Evolutionary conservation across 768 basidiomycete species (phyloP).

Genomic region (Tylopilus subfusipes): DNA sequence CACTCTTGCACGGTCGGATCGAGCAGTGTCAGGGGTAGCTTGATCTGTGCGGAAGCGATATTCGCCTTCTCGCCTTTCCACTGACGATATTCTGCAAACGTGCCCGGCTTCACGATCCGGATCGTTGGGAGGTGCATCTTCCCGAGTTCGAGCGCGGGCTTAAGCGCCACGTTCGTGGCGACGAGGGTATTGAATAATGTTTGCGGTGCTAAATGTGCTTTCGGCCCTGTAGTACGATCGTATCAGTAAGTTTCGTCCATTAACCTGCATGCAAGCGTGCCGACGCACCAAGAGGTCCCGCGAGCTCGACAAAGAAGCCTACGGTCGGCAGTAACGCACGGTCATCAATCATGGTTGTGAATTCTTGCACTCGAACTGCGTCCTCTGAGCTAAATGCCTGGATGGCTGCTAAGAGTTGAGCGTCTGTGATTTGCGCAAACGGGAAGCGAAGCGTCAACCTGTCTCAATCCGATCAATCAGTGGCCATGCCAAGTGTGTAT

Average conservation of each 20-base stretch:
- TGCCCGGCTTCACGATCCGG: conserved; percentile 18
- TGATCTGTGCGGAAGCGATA: conserved; percentile 7
- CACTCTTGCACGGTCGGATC: conserved; percentile 10
- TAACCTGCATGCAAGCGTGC: too few relatives aligned
- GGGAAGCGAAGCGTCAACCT: conserved; percentile 11
- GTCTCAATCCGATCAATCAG: neutral
- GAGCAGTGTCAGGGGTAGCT: conserved; percentile 11
- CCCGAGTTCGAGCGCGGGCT: neutral
- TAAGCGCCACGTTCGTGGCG: neutral
- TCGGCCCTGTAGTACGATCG: conserved; percentile 1
- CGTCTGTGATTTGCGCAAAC: conserved; percentile 4
- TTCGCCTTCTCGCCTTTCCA: conserved; percentile 8
- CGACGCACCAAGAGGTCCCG: conserved; percentile 10
- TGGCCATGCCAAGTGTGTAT: too few relatives aligned
- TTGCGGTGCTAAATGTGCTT: neutral
- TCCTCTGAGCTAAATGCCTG: neutral
- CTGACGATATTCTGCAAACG: conserved; percentile 17
- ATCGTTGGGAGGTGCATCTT: conserved; percentile 17
- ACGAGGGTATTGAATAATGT: conserved; percentile 12
- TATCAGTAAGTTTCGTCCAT: neutral
- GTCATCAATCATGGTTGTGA: conserved; percentile 17
- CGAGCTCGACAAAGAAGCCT: conserved; percentile 17
- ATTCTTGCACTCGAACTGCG: conserved; percentile 9
- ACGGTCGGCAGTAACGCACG: conserved; percentile 1
- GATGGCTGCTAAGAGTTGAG: conserved; percentile 9